These are phyloP conservation scores for Phytopythium ostracodes DNA, from an alignment of 352 stramenopile species.

Conservation along the genomic window DNA sequence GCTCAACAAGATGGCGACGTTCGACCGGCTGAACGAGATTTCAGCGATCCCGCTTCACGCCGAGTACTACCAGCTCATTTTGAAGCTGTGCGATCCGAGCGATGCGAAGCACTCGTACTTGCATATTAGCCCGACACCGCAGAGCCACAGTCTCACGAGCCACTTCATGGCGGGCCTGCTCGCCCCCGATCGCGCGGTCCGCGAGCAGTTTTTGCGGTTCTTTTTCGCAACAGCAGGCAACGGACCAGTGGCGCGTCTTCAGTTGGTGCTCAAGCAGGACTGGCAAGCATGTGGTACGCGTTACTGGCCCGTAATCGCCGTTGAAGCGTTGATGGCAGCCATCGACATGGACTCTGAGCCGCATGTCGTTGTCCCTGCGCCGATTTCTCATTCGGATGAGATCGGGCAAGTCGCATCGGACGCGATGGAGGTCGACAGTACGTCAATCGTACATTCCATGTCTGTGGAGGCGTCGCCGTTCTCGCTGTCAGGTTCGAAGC, in stretches of 20 bases:
- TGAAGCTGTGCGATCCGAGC: conserved; percentile 66
- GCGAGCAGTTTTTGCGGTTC: conserved; percentile 68
- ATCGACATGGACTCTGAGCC: conserved; percentile 20
- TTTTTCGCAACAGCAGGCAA: conserved; percentile 46
- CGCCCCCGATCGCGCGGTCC: conserved; percentile 57
- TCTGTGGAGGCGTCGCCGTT: background rate
- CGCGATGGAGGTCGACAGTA: background rate
- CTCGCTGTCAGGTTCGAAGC: background rate
- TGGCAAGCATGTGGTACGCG: conserved; percentile 84
- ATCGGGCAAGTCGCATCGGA: background rate
- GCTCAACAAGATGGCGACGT: conserved; percentile 82
- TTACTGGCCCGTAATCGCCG: conserved; percentile 80
- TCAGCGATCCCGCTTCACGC: conserved; percentile 75
- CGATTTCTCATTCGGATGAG: background rate
- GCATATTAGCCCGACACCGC: conserved; percentile 54
- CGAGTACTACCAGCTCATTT: conserved; percentile 74
- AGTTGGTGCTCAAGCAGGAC: conserved; percentile 76
- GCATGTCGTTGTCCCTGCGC: conserved; percentile 9
- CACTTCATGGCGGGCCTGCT: conserved; percentile 80
- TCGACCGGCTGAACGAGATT: conserved; percentile 85
- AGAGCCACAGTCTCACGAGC: conserved; percentile 63
- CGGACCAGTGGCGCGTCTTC: conserved; percentile 45
- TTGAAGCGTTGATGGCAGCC: conserved; percentile 65
- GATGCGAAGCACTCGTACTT: conserved; percentile 71
- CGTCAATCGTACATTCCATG: background rate